Percentiles rank a stretch among this genome's conserved stretches.
phyloP scores from a whole-genome alignment of 192 early-diverging fungal genomes.

The Nowakowskiella sp. region DNA sequence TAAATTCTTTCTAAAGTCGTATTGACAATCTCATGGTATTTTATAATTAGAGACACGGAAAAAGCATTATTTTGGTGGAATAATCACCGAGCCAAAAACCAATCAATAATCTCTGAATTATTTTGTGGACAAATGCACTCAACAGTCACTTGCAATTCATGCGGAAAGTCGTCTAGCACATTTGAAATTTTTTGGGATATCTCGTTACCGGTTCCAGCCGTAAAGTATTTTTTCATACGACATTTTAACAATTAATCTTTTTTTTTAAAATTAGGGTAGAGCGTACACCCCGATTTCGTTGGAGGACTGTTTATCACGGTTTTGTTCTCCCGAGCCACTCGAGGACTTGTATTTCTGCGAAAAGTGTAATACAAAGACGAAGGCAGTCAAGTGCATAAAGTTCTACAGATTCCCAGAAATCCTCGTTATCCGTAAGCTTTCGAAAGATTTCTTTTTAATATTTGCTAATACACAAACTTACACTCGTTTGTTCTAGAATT shows the following conservation, averaged over 20 bases:
- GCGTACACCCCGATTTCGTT: not conserved
- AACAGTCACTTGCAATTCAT: slow-evolving; percentile 34
- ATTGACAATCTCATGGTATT: not conserved
- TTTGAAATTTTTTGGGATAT: slow-evolving; percentile 56
- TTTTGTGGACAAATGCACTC: slow-evolving; percentile 49
- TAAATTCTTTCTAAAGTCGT: not conserved
- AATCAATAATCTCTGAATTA: slow-evolving; percentile 24
- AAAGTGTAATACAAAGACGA: slow-evolving; percentile 3
- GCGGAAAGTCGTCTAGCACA: slow-evolving; percentile 33
- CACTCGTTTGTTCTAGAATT: slow-evolving; percentile 20
- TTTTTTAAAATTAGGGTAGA: not conserved
- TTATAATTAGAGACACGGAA: slow-evolving; percentile 27
- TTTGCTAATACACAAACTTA: too few relatives aligned
- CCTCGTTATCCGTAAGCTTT: slow-evolving; percentile 41
- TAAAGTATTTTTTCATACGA: not conserved
- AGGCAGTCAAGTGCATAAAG: slow-evolving; percentile 27
- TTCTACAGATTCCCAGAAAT: slow-evolving; percentile 33
- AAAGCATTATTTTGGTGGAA: slow-evolving; percentile 43
- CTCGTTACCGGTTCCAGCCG: slow-evolving; percentile 44
- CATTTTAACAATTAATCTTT: not conserved
- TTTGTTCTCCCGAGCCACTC: slow-evolving; percentile 9
- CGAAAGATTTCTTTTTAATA: slow-evolving; percentile 4
- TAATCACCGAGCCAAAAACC: slow-evolving; percentile 21
- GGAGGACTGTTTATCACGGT: slow-evolving; percentile 8
- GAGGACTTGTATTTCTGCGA: slow-evolving; percentile 13